Evolutionary conservation across 2,329 filamentous ascomycete genomes (phyloP).

Genomic region (Ophiostoma ips): DNA sequence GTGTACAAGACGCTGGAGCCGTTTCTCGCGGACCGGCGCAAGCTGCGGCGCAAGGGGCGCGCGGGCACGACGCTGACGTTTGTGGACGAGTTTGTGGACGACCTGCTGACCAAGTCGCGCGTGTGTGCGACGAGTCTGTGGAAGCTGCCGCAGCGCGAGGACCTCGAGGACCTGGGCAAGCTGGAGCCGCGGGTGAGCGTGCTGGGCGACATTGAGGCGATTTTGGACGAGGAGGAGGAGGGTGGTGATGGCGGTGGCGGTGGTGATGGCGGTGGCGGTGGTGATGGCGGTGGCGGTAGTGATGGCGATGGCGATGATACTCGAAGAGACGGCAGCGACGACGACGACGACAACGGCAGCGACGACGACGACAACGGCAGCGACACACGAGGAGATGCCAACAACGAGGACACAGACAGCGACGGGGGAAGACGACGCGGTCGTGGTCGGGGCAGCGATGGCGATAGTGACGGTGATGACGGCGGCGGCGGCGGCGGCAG

Average conservation of each 20-base stretch:
- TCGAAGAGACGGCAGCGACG: background rate
- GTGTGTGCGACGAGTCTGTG: constrained; percentile 85
- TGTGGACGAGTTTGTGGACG: constrained; percentile 89
- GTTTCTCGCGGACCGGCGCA: constrained; percentile 66
- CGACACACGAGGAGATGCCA: background rate
- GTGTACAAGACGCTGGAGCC: constrained; percentile 74
- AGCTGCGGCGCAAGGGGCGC: constrained; percentile 64
- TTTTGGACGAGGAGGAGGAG: constrained; percentile 45
- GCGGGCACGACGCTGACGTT: constrained; percentile 63
- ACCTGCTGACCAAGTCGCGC: constrained; percentile 74
- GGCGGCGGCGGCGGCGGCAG: background rate
- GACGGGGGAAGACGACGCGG: background rate
- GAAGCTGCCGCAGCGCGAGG: constrained; percentile 72
- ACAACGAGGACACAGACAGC: background rate
- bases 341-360: background rate
- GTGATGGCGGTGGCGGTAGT: background rate
- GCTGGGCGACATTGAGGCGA: constrained; percentile 62
- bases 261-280: background rate
- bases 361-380: background rate
- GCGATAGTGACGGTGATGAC: background rate
- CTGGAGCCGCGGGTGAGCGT: constrained; percentile 77
- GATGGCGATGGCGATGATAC: background rate
- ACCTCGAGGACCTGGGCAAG: constrained; percentile 78
- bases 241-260: background rate
- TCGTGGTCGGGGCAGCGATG: background rate